Conservation (phyloP, 2,329 filamentous ascomycete species). For the Verticillium isaacii region DNA sequence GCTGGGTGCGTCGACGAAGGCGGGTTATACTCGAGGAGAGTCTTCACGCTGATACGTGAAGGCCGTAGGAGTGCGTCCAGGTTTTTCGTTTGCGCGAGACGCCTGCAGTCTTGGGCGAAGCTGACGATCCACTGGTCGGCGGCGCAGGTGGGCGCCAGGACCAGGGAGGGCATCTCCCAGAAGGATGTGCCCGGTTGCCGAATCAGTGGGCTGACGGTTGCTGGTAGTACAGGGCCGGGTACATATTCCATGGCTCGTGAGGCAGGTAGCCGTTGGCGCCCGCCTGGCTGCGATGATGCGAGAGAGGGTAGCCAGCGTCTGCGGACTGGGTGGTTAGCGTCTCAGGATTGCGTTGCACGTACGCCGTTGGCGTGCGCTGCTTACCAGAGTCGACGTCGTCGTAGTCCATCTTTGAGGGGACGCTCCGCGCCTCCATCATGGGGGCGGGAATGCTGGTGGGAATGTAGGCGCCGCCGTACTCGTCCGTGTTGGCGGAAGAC, state of each 20-base stretch:
- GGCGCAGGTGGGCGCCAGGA: conserved; percentile 21
- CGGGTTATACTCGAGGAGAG: conserved; percentile 21
- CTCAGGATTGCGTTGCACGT: conserved; percentile 15
- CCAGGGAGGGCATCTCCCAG: conserved; percentile 29
- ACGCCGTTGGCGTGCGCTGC: conserved; percentile 6
- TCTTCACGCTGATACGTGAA: conserved; percentile 25
- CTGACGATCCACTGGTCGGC: conserved; percentile 28
- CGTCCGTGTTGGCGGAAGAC: conserved; percentile 42
- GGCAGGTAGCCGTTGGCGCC: conserved; percentile 12
- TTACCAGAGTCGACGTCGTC: conserved; percentile 24
- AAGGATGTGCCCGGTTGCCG: conserved; percentile 15
- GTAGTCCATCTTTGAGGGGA: conserved; percentile 33
- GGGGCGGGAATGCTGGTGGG: conserved; percentile 42
- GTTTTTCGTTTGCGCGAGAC: conserved; percentile 20
- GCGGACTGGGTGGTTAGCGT: conserved; percentile 22
- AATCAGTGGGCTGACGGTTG: conserved; percentile 26
- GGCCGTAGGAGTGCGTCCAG: conserved; percentile 25
- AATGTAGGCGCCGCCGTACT: conserved; percentile 42
- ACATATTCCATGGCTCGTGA: conserved; percentile 15
- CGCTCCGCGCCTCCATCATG: conserved; percentile 31
- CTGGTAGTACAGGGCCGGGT: conserved; percentile 16
- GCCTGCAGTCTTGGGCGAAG: conserved; percentile 29
- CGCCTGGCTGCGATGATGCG: conserved; percentile 15
- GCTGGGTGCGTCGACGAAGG: conserved; percentile 18
- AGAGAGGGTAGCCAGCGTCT: conserved; percentile 27